A percentile compares a stretch with the other conserved stretches of the same genome.
phyloP scores from a whole-genome alignment of 768 basidiomycete genomes.

The Boletellus sp. region DNA sequence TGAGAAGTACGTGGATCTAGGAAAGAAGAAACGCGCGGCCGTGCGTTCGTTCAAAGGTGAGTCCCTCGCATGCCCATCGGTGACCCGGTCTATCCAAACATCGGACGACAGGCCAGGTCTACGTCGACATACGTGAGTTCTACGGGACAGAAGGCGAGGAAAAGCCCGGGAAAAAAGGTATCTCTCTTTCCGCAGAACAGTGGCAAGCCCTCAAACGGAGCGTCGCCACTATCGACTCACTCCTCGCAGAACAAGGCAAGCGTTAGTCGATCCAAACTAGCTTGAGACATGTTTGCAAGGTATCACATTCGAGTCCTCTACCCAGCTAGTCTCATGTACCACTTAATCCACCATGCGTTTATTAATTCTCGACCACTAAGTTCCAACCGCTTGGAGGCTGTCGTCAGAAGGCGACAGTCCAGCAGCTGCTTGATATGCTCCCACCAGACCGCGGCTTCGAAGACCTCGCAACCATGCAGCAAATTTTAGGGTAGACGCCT shows the following conservation, averaged over 20 bases:
- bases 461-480: slow-evolving; percentile 67
- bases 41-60: slow-evolving; percentile 49
- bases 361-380: neutral
- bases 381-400: neutral
- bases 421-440: slow-evolving; percentile 69
- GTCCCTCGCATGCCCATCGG: neutral
- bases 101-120: slow-evolving; percentile 37
- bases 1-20: slow-evolving; percentile 57
- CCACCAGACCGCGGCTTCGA: slow-evolving; percentile 52
- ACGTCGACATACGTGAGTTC: slow-evolving; percentile 75
- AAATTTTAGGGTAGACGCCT: slow-evolving; percentile 52
- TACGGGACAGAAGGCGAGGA: slow-evolving; percentile 56
- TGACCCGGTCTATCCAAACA: slow-evolving; percentile 31
- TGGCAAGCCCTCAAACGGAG: slow-evolving; percentile 55
- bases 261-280: slow-evolving; percentile 1
- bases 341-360: neutral
- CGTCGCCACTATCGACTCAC: slow-evolving; percentile 45
- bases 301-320: neutral
- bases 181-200: slow-evolving; percentile 63
- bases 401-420: slow-evolving; percentile 44
- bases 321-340: slow-evolving; percentile 1
- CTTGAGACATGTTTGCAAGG: neutral
- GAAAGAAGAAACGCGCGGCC: slow-evolving; percentile 67
- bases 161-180: slow-evolving; percentile 82
- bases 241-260: slow-evolving; percentile 37